These are phyloP conservation scores for Triglochin maritima DNA, from an alignment of 106 monocot species.

Conservation along the genomic window DNA sequence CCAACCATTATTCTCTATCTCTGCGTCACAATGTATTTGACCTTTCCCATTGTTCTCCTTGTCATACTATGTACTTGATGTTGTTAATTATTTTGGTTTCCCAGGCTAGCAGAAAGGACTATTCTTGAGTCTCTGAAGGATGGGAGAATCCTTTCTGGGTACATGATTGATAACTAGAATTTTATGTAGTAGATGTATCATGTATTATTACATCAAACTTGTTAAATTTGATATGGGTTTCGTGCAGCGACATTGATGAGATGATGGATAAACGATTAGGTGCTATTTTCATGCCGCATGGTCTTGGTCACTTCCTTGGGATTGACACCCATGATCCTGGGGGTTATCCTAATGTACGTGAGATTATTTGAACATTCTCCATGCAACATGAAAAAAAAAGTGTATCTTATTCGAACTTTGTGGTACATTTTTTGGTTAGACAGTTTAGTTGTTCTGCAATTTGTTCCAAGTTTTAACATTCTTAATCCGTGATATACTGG, in stretches of 20 bases:
- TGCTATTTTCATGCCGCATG: conserved; percentile 95
- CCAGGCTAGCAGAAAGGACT: conserved; percentile 77
- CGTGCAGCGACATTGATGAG: conserved; percentile 60
- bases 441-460: not conserved
- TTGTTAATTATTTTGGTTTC: not conserved
- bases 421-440: too few relatives aligned
- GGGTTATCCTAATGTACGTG: conserved; percentile 65
- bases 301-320: conserved; percentile 96
- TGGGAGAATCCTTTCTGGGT: conserved; percentile 61
- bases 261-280: conserved; percentile 86
- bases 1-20: too few relatives aligned
- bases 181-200: not conserved
- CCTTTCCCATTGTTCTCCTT: too few relatives aligned
- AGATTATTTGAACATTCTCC: too few relatives aligned
- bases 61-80: not conserved
- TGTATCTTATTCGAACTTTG: too few relatives aligned
- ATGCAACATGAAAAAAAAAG: too few relatives aligned
- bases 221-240: not conserved
- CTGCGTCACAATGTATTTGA: too few relatives aligned
- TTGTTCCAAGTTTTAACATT: not conserved
- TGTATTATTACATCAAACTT: not conserved
- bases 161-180: not conserved
- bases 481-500: too few relatives aligned
- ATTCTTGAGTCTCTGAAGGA: conserved; percentile 66
- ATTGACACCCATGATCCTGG: conserved; percentile 99